Base-by-base conservation (phyloP, 768 basidiomycete species). In the Tylopilus subfusipes region DNA sequence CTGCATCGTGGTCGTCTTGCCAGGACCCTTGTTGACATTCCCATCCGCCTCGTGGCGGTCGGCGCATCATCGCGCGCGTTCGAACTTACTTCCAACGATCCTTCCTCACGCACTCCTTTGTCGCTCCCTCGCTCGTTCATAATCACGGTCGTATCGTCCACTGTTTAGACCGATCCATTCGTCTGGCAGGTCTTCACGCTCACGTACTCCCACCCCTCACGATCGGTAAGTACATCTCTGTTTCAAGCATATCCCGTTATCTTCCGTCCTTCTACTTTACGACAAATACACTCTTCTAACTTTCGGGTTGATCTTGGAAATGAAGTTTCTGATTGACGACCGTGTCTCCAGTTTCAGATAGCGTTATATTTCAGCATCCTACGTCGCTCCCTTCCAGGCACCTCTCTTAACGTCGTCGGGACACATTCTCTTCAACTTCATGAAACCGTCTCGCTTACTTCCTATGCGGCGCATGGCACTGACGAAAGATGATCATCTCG, bases 401-500 rank as follows among this genome's bases (percentile, higher is more conserved):
- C 42, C 27, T 13, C 56, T 50, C 55, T 59, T 48, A 19, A 48
- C 58, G n/a, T 48, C 58, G 19, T 44, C 29, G 55, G 58, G 53
- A 47, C 52, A 45, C 59, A 39, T 13, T 63, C 67, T 29, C 62
- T 63, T 50, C 36, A 21, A 3, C 39, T 44, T 22, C 33, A 65
- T 63, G 67, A 56, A 47, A 36, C 61, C 42, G 33, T 54, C 69
- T 36, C 65, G 57, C 47, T 43, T 72, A 48, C 60, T 60, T 43
- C 69, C 71, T 21, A 60, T 65, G 42, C 62, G 58, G 24, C 58
- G 49, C 21, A 50, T 63, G 44, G 60, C 31, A 21, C 34, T 45
- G 31, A 46, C 56, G 13, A 64, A 59, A 45, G 63, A 58, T 16
- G 59, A 71, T 31, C 62, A 67, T 55, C 69, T 70, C 30, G 69